Evolutionary conservation across 768 basidiomycete genomes (phyloP), one percentile per base, ranked within the genome.

Genomic region (Clitopilus hobsonii): DNA sequence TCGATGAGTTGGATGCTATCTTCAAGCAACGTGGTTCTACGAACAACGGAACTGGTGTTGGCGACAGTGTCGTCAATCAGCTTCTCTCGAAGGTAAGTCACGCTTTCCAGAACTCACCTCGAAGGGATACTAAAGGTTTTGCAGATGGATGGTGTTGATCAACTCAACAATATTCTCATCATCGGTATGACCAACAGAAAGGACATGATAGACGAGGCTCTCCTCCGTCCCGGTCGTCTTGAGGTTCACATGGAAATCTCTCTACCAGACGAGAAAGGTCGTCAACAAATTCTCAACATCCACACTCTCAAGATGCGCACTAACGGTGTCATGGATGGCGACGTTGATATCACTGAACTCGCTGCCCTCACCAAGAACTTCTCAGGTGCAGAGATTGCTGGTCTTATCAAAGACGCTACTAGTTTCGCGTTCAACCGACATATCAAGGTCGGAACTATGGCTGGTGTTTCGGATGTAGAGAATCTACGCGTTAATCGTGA

Each of bases 171-270:
- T 71, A 96, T 99, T 58, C 88, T 99, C 63, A 89, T 99, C 62
- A 99, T 99, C 61, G 97, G 97, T 63, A 99, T 99, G 97, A 99
- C 96, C 47, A 98, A 99, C 70, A 88, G 97, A 57, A 73, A 85
- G 38, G 97, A 99, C 77, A 93, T 99, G 95, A 98, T 99, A 62
- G 97, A 99, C 64, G 97, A 99, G 67, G 97, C 96, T 6, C 81
- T 98, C 1, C 81, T 98, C 5, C 94, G 97, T 63, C 95, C 97
- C 0, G 97, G 97, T 38, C 95, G 97, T 77, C 87, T 99, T 48
- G 97, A 99, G 69, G 95, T 98, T 13, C 97, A 98, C 71, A 97
- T 99, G 88, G 97, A 99, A 72, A 98, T 99, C 58, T 98, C 95
- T 2, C 79, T 99, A 0, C 97, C 97, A 0, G 96, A 98, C 65